Evolutionary conservation across 768 basidiomycete genomes (phyloP).

Genomic region (Naganishia vishniacii): DNA sequence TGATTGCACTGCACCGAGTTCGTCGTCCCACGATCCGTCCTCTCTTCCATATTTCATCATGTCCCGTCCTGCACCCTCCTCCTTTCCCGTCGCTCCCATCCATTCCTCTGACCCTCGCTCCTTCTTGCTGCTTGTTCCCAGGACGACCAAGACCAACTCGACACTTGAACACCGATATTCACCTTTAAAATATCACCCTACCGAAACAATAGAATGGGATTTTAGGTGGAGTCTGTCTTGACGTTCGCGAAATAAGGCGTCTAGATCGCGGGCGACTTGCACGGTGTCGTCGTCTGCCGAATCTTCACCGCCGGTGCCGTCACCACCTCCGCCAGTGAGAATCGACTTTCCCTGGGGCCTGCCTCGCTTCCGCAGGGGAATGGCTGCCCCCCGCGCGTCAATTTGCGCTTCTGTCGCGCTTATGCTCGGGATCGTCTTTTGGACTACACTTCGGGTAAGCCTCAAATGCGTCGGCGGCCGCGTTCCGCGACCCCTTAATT

Average conservation of each 20-base stretch:
- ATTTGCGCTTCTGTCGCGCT: too few species aligned
- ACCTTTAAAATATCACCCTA: slow-evolving; percentile 22
- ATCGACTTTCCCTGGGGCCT: background rate
- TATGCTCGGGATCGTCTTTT: too few species aligned
- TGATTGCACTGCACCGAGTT: background rate
- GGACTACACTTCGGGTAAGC: too few species aligned
- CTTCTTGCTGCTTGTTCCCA: background rate
- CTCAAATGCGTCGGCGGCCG: too few species aligned
- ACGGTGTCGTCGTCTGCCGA: background rate
- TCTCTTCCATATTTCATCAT: background rate
- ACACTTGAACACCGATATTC: background rate
- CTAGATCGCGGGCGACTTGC: background rate
- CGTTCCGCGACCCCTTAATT: too few species aligned
- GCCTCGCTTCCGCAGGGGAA: too few species aligned
- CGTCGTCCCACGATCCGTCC: background rate
- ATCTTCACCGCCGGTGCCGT: background rate
- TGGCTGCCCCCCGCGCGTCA: too few species aligned
- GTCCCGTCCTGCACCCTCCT: background rate
- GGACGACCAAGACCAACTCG: slow-evolving; percentile 2
- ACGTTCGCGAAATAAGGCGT: slow-evolving; percentile 12
- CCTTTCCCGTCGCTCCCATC: background rate
- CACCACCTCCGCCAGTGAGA: slow-evolving; percentile 9
- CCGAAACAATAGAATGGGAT: slow-evolving; percentile 17
- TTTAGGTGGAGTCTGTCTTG: slow-evolving; percentile 17
- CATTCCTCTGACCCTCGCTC: background rate